Evolutionary conservation across 495 filamentous ascomycete genomes (phyloP).

Genomic region (Lineolata rhizophorae): DNA sequence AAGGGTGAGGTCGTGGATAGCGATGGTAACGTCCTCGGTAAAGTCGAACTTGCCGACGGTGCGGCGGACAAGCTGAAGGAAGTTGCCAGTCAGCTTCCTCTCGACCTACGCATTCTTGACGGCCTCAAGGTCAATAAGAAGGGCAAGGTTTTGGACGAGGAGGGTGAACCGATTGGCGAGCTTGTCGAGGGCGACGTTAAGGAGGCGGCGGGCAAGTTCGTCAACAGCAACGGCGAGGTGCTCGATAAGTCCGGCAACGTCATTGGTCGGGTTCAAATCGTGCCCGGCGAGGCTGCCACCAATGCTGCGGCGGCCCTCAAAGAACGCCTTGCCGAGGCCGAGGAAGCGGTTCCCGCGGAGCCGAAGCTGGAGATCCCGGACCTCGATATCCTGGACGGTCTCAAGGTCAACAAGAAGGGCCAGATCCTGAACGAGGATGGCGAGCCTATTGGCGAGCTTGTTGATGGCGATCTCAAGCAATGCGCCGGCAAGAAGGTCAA

Average conservation of each 20-base stretch:
- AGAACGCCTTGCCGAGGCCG: constrained; percentile 25
- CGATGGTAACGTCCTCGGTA: constrained; percentile 35
- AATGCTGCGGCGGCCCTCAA: constrained; percentile 25
- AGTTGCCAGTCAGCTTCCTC: constrained; percentile 9
- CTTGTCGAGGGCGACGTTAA: constrained; percentile 25
- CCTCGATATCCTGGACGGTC: constrained; percentile 20
- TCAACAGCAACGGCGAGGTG: constrained; percentile 28
- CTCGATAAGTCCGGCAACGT: constrained; percentile 27
- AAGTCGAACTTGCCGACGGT: constrained; percentile 22
- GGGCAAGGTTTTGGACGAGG: constrained; percentile 30
- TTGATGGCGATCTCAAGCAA: constrained; percentile 24
- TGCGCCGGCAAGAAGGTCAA: constrained; percentile 30
- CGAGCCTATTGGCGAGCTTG: constrained; percentile 26
- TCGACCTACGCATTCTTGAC: constrained; percentile 26
- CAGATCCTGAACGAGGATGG: constrained; percentile 27
- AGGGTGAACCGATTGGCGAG: constrained; percentile 28
- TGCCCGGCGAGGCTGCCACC: constrained; percentile 29
- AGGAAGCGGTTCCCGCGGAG: constrained; percentile 8
- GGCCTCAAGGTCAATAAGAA: constrained; percentile 32
- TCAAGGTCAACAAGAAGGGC: constrained; percentile 25
- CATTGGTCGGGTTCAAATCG: constrained; percentile 26
- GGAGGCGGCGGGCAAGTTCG: constrained; percentile 25
- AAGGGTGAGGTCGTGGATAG: constrained; percentile 38
- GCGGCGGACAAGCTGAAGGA: constrained; percentile 20
- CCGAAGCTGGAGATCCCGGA: constrained; percentile 11